Evolutionary conservation across 2,329 filamentous ascomycete genomes (phyloP), one percentile per base, ranked within the genome.

Genomic region (Reticulascus tulasneorum): DNA sequence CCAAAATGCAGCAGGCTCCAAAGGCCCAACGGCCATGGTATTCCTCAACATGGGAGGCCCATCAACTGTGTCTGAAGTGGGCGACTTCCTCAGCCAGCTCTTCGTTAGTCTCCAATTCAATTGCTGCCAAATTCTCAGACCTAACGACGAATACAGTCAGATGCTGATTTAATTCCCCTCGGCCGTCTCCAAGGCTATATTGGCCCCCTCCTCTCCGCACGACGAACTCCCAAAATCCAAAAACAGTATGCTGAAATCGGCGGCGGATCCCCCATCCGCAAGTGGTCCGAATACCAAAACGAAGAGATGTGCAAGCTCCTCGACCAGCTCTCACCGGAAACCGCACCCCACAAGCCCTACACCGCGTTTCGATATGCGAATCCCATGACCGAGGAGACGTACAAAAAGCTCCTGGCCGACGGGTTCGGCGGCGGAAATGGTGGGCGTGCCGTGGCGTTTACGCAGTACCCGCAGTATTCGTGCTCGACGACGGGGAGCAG

Each of bases 41-140:
- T 96, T 98, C 56, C 79, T 98, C 67, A 98, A 98, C 65, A 98
- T 98, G 93, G 93, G 93, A 42, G 93, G 93, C 1, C 93, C 93
- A 4, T 86, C 87, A 2, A 95, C 86, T 5, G 85, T 84, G 5
- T 78, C 82, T 48, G 89, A 98, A 67, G 93, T 98, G 23, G 82
- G 84, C 51, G 80, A 84, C 62, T 98, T 97, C 56, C 67, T 98
- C 30, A 93, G 84, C 59, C 81, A 90, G 50, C 71, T 98, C 49
- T 98, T 98, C 66, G 91, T 94, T 76, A 40, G 84, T 64, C 23
- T 27, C 26, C 13, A 29, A 24, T 25, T 10, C 13, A 24, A 13
- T 20, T 38, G 8, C 15, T 15, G 7, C 13, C 11, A 26, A 7
- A 29, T 16, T 4, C n/a, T 18, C 32, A 9, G 16, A 26, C 23